A percentile compares a stretch with the other conserved stretches of the same genome.
These are phyloP conservation scores for Gymnopilus junonius DNA, from an alignment of 768 basidiomycete species.

Conservation along the genomic window DNA sequence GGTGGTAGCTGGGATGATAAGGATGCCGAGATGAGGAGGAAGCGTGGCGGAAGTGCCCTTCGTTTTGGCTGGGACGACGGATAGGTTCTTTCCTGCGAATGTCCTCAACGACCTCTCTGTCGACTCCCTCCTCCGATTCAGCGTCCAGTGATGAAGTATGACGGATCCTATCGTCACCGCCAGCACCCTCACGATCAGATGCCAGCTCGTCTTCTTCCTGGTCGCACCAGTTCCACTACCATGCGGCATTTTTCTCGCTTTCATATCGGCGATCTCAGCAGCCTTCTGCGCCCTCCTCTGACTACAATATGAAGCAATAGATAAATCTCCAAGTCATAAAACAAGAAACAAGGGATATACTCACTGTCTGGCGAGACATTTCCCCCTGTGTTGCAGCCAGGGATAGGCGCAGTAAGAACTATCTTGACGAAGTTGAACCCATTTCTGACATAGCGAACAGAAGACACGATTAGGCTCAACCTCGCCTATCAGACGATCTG, in stretches of 20 bases:
- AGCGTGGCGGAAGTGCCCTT: slow-evolving; percentile 7
- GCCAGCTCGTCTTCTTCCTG: slow-evolving; percentile 32
- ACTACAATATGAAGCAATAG: slow-evolving; percentile 33
- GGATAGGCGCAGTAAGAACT: slow-evolving; percentile 82
- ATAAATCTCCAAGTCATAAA: neutral
- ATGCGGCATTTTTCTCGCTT: slow-evolving; percentile 30
- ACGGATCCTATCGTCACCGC: neutral
- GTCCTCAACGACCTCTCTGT: slow-evolving; percentile 21
- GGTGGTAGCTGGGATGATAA: slow-evolving; percentile 1
- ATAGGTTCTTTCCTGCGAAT: slow-evolving; percentile 20
- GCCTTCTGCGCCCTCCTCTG: slow-evolving; percentile 61
- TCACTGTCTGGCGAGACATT: slow-evolving; percentile 75
- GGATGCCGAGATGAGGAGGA: slow-evolving; percentile 11
- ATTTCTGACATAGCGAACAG: slow-evolving; percentile 76
- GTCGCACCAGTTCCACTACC: neutral
- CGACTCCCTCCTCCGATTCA: slow-evolving; percentile 31
- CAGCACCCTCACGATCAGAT: slow-evolving; percentile 26
- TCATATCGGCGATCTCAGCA: slow-evolving; percentile 53
- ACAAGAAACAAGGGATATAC: slow-evolving; percentile 28
- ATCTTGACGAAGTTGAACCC: slow-evolving; percentile 83
- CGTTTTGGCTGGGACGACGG: slow-evolving; percentile 17
- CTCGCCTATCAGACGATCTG: slow-evolving; percentile 65
- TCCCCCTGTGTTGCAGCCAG: slow-evolving; percentile 78
- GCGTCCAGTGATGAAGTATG: neutral
- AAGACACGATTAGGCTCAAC: slow-evolving; percentile 80